Evolutionary conservation across 768 basidiomycete genomes (phyloP).

Genomic region (Xerocomus potaroensis): DNA sequence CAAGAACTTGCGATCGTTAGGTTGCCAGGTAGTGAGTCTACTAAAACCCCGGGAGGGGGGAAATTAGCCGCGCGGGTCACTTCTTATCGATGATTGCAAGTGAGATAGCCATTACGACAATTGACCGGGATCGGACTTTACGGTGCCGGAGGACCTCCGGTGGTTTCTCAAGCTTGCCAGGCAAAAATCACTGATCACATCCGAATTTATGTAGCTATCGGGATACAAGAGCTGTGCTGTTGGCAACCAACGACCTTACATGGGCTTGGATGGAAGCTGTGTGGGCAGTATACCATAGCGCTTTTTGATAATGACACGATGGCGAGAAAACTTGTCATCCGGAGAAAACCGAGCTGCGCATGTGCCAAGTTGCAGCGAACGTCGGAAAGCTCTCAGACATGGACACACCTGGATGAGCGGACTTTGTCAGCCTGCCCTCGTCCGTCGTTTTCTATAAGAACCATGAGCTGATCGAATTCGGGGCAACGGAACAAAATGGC

Average conservation of each 20-base stretch:
- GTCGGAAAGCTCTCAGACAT: background rate
- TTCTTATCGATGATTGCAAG: background rate
- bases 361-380: background rate
- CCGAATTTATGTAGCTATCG: background rate
- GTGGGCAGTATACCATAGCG: slow-evolving; percentile 86
- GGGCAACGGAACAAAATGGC: slow-evolving; percentile 13
- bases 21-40: no score
- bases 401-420: slow-evolving; percentile 88
- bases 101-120: background rate
- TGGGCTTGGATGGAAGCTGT: slow-evolving; percentile 83
- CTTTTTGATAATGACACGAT: slow-evolving; percentile 96
- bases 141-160: background rate
- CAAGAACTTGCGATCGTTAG: no score
- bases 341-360: slow-evolving; percentile 97
- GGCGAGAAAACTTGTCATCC: slow-evolving; percentile 98
- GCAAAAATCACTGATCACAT: background rate
- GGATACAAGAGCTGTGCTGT: background rate
- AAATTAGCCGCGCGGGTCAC: no score
- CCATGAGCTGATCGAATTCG: slow-evolving; percentile 3
- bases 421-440: slow-evolving; percentile 82
- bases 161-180: background rate
- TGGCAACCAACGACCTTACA: slow-evolving; percentile 48
- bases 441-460: slow-evolving; percentile 74
- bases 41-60: no score
- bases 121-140: background rate